Evolutionary conservation across 495 filamentous ascomycete genomes (phyloP).

Genomic region (Neurospora sublineolata): DNA sequence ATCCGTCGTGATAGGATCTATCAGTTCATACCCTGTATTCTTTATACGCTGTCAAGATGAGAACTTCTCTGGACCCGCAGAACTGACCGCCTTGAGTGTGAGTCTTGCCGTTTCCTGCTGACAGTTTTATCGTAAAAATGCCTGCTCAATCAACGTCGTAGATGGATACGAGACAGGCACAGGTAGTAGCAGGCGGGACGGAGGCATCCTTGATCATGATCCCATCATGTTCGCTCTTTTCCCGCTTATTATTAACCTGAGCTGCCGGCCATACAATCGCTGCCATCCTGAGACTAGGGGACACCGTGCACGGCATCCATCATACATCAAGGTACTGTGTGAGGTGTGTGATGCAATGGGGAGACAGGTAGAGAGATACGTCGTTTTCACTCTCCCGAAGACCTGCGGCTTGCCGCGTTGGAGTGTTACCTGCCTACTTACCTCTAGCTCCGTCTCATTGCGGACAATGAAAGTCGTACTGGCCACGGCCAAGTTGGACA

Average conservation of each 20-base stretch:
- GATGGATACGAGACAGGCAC: not conserved
- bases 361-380: not conserved
- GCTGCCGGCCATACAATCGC: not conserved
- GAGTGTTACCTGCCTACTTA: not conserved
- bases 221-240: not conserved
- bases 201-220: not conserved
- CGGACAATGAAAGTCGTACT: not conserved
- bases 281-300: not conserved
- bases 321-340: not conserved
- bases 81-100: not conserved
- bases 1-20: not conserved
- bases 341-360: not conserved
- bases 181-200: not conserved
- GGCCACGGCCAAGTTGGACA: not conserved
- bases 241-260: not conserved
- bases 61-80: not conserved
- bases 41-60: not conserved
- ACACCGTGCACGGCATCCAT: not conserved
- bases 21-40: not conserved
- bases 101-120: not conserved
- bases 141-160: not conserved
- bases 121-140: not conserved
- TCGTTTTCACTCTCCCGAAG: conserved; percentile 1
- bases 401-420: conserved; percentile 8
- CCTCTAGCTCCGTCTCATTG: not conserved